A percentile compares a stretch with the other conserved stretches of the same genome.
Evolutionary conservation across 2,329 filamentous ascomycete genomes (phyloP).

Genomic region (Neonectria coccinea): DNA sequence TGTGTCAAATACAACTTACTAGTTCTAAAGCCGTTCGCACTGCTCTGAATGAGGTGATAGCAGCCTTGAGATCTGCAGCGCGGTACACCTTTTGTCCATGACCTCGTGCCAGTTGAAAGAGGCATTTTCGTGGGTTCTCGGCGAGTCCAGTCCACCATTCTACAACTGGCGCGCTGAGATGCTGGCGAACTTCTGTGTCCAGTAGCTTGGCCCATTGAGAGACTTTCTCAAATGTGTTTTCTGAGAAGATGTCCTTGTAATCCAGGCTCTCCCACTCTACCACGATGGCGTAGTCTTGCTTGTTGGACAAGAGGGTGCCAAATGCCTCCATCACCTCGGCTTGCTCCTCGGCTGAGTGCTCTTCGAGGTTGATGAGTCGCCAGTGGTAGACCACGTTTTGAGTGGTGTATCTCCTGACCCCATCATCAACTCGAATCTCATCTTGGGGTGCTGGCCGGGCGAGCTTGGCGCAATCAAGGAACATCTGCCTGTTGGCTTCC

Average conservation of each 20-base stretch:
- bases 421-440: not conserved
- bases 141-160: slow-evolving; percentile 39
- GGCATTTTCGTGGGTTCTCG: slow-evolving; percentile 32
- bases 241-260: slow-evolving; percentile 14
- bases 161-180: slow-evolving; percentile 24
- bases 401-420: slow-evolving; percentile 28
- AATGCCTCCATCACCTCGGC: slow-evolving; percentile 42
- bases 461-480: slow-evolving; percentile 34
- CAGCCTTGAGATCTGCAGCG: slow-evolving; percentile 20
- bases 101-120: slow-evolving; percentile 33
- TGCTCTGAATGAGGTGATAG: slow-evolving; percentile 24
- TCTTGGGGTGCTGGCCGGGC: slow-evolving; percentile 15
- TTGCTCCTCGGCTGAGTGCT: slow-evolving; percentile 32
- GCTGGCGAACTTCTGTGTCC: slow-evolving; percentile 1
- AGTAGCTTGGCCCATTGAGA: slow-evolving; percentile 36
- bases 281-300: slow-evolving; percentile 28
- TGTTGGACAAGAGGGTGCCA: slow-evolving; percentile 32
- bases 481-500: slow-evolving; percentile 43
- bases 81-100: slow-evolving; percentile 36
- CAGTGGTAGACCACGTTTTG: slow-evolving; percentile 37
- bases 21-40: slow-evolving; percentile 27
- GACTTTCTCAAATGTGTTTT: slow-evolving; percentile 25
- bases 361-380: slow-evolving; percentile 19
- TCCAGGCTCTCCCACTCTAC: slow-evolving; percentile 22
- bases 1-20: slow-evolving; percentile 12